These are phyloP conservation scores for Nakazawaea pomicola DNA, from an alignment of 805 yeast species.

Conservation along the genomic window DNA sequence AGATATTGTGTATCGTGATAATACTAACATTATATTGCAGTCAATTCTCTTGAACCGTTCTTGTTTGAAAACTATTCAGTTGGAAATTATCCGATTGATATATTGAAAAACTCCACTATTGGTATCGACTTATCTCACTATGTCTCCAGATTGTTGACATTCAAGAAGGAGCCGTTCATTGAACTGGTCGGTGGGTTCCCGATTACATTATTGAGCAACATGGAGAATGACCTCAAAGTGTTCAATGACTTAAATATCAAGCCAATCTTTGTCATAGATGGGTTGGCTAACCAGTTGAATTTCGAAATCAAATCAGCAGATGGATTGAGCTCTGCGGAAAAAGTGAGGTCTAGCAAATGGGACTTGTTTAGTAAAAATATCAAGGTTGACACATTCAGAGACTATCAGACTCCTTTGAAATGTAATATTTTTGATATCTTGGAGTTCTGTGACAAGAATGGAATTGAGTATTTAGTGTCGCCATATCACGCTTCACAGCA, in stretches of 20 bases:
- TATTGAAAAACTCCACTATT: slow-evolving; percentile 58
- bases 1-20: no score
- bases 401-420: slow-evolving; percentile 43
- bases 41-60: slow-evolving; percentile 61
- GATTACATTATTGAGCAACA: slow-evolving; percentile 45
- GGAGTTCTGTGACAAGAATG: slow-evolving; percentile 47
- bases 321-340: slow-evolving; percentile 28
- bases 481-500: slow-evolving; percentile 83
- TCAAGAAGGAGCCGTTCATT: slow-evolving; percentile 60
- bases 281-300: slow-evolving; percentile 30
- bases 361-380: slow-evolving; percentile 28
- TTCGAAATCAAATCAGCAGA: slow-evolving; percentile 20
- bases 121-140: slow-evolving; percentile 87
- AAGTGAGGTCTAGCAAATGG: slow-evolving; percentile 46
- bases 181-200: slow-evolving; percentile 86
- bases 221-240: slow-evolving; percentile 58
- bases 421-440: slow-evolving; percentile 54
- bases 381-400: slow-evolving; percentile 44
- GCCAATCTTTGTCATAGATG: slow-evolving; percentile 79
- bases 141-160: slow-evolving; percentile 53
- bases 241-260: slow-evolving; percentile 59
- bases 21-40: slow-evolving; percentile 17
- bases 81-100: slow-evolving; percentile 55
- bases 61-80: slow-evolving; percentile 64
- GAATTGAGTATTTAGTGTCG: slow-evolving; percentile 65